phyloP scores from a whole-genome alignment of 148 eudicot species.

The Fagopyrum homotropicum region DNA sequence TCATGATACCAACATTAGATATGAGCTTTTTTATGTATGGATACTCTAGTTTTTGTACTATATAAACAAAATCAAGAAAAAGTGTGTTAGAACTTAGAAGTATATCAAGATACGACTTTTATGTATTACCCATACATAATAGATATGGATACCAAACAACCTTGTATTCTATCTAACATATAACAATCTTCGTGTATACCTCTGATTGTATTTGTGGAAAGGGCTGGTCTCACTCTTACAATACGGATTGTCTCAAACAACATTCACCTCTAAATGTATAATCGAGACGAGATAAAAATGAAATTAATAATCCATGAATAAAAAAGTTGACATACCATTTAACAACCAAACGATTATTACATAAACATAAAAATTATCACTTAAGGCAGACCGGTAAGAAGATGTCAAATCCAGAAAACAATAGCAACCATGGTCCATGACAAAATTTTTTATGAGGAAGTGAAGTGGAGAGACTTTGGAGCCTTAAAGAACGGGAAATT shows the following conservation, averaged over 20 bases:
- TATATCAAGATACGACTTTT: no score
- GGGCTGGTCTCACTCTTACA: no score
- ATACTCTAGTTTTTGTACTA: no score
- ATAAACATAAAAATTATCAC: neutral
- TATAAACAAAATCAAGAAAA: no score
- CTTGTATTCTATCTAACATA: no score
- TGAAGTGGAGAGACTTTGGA: neutral
- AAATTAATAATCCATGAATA: neutral
- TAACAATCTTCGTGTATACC: no score
- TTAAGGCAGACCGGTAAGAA: neutral
- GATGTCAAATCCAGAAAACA: slow-evolving; percentile 1
- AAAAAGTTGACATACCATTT: neutral
- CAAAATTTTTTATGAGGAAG: neutral
- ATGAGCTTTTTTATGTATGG: no score
- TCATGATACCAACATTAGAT: no score
- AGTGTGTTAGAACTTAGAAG: no score
- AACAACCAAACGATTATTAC: neutral
- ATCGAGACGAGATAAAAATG: neutral
- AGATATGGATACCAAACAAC: no score
- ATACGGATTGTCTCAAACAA: neutral
- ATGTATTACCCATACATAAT: no score
- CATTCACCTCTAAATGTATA: neutral
- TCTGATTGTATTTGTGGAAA: no score
- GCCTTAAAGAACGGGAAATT: neutral
- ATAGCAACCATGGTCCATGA: neutral